These are phyloP conservation scores for Aegilops tauschii DNA, from an alignment of 176 grass and related monocot genomes.

Conservation along the genomic window DNA sequence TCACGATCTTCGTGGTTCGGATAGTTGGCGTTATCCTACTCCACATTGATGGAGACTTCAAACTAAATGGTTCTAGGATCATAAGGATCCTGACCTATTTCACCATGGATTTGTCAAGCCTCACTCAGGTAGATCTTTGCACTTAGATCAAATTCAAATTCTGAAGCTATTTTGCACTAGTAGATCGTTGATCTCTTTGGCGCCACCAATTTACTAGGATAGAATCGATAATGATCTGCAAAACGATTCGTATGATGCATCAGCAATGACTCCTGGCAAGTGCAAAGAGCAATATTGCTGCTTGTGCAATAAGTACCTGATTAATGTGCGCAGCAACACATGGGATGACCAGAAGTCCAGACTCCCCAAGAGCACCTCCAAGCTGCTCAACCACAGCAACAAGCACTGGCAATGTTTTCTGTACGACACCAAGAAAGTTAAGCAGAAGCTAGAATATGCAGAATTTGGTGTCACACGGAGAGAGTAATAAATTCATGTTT, in stretches of 20 bases:
- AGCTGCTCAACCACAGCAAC: slow-evolving; percentile 89
- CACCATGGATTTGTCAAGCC: too few species aligned
- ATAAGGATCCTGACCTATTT: too few species aligned
- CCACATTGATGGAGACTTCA: too few species aligned
- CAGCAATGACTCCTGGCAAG: slow-evolving; percentile 7
- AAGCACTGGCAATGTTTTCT: slow-evolving; percentile 90
- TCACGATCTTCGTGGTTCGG: too few species aligned
- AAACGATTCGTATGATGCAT: slow-evolving; percentile 1
- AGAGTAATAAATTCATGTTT: slow-evolving; percentile 9
- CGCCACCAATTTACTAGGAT: slow-evolving; percentile 80
- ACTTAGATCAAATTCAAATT: neutral
- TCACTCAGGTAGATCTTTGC: too few species aligned
- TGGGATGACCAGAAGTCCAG: slow-evolving; percentile 70
- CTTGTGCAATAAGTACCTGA: slow-evolving; percentile 50
- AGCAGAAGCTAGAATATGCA: neutral
- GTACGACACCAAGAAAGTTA: slow-evolving; percentile 8
- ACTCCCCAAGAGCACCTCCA: slow-evolving; percentile 66
- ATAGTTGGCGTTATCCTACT: too few species aligned
- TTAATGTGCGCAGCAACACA: slow-evolving; percentile 77
- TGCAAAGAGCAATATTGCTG: neutral
- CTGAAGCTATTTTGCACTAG: slow-evolving; percentile 40
- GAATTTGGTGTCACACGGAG: neutral
- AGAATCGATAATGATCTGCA: slow-evolving; percentile 86
- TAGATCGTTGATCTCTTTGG: slow-evolving; percentile 48
- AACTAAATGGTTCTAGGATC: too few species aligned